Percentiles rank a stretch among this genome's conserved stretches.
phyloP scores from a whole-genome alignment of 306 rosid genomes.

The Acacia acuminata region DNA sequence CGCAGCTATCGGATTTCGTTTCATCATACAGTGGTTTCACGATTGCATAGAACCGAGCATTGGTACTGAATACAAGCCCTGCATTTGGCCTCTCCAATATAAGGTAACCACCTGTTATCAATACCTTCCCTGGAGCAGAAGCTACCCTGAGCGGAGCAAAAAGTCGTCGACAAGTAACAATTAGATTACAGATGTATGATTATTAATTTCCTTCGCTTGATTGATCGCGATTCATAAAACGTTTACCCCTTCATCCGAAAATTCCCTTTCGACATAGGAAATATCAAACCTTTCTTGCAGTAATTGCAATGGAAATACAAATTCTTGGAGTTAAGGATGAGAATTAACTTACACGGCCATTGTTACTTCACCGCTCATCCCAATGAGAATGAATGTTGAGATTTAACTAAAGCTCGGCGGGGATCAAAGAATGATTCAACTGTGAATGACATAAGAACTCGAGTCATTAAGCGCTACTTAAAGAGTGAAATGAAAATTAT shows the following conservation, averaged over 20 bases:
- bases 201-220: not conserved
- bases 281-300: not conserved
- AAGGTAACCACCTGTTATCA: conserved; percentile 77
- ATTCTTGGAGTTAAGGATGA: not conserved
- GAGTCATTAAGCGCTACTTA: not conserved
- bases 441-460: not conserved
- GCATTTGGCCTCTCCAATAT: conserved; percentile 78
- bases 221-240: not conserved
- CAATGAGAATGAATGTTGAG: not conserved
- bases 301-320: not conserved
- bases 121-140: conserved; percentile 89
- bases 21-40: conserved; percentile 62
- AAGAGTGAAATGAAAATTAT: not conserved
- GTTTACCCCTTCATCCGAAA: not conserved
- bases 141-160: conserved; percentile 46
- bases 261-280: not conserved
- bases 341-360: conserved; percentile 31
- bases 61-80: conserved; percentile 81
- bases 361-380: not conserved
- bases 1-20: conserved; percentile 59
- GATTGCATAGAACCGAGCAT: conserved; percentile 76
- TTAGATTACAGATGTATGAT: not conserved
- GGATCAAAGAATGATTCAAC: not conserved
- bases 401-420: not conserved
- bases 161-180: not conserved